Evolutionary conservation across 1,284 basidiomycete species (phyloP).

Genomic region (Heterobasidion occidentale): DNA sequence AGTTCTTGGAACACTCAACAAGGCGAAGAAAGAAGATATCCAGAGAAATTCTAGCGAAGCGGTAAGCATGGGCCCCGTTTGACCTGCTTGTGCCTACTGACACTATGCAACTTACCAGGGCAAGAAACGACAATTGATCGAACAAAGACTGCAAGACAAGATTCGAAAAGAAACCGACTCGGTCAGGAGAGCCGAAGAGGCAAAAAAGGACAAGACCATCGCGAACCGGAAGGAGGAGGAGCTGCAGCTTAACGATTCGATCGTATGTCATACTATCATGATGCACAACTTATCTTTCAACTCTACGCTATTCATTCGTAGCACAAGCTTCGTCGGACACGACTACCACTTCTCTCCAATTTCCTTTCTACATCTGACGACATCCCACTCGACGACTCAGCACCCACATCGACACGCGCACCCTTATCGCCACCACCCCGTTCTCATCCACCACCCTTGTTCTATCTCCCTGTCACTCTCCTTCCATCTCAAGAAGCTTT

Average conservation of each 20-base stretch:
- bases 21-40: constrained; percentile 76
- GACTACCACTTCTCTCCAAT: constrained; percentile 63
- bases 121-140: constrained; percentile 71
- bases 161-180: constrained; percentile 74
- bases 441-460: constrained; percentile 66
- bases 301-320: constrained; percentile 18
- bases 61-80: constrained; percentile 16
- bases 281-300: background rate
- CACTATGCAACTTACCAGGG: constrained; percentile 35
- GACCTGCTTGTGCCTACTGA: constrained; percentile 8
- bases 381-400: constrained; percentile 35
- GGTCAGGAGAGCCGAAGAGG: constrained; percentile 74
- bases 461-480: constrained; percentile 65
- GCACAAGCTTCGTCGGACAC: constrained; percentile 64
- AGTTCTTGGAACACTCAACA: constrained; percentile 70
- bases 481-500: constrained; percentile 66
- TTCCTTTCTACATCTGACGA: constrained; percentile 70
- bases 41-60: constrained; percentile 73
- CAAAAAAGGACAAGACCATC: constrained; percentile 67
- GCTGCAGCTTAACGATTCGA: constrained; percentile 67
- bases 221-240: constrained; percentile 77
- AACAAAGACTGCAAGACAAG: constrained; percentile 74
- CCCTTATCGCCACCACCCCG: constrained; percentile 45
- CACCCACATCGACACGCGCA: constrained; percentile 24
- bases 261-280: constrained; percentile 40